Base-by-base conservation (phyloP, 331 rosid genomes). In the Rhamnella rubrinervis region DNA sequence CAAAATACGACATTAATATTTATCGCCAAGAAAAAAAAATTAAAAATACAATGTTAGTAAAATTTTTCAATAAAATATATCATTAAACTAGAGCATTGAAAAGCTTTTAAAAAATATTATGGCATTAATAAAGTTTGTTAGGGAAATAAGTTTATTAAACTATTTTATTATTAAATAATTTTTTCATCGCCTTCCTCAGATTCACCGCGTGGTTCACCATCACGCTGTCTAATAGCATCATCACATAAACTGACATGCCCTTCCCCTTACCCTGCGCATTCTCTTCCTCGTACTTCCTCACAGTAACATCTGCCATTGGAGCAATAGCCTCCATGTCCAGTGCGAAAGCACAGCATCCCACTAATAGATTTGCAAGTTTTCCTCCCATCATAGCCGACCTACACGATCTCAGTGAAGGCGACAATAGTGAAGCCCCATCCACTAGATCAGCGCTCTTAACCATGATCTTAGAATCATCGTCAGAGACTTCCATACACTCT, bases 211-310 rank as follows among this genome's bases (percentile, higher is more conserved):
- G 83, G 74, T 86, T 83, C 90, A 76, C 74, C 86, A 89, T 85
- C 76, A 95, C 97, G 72, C 93, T 91, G 21, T 95, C 97, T 73
- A 95, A 38, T 44, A 97, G 97, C 96, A 95, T 83, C 99, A 95
- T 95, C 89, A 91, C 99, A 46, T 76, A 95, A 1, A 95, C 93
- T 68, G 97, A 96, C 41, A 91, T 96, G 9, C 97, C 97, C 13
- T 9, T 75, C 41, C 20, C 82, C 59, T 66, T 77, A 67, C 0
- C 59, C 21, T 2, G 59, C 2, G 66, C 57, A 23, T 66, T 53
- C 68, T 64, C 88, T 2, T 35, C 71, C 7, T 18, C 39, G 76
- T 81, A 73, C 66, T 75, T 84, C 61, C 70, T 35, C 61, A 63
- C 84, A 55, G 67, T 66, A 19, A 46, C 17, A 21, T 16, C 64